A percentile compares a stretch with the other conserved stretches of the same genome.
These are phyloP conservation scores for Trypanosoma melophagium DNA, from an alignment of 208 protist genomes.

Conservation along the genomic window DNA sequence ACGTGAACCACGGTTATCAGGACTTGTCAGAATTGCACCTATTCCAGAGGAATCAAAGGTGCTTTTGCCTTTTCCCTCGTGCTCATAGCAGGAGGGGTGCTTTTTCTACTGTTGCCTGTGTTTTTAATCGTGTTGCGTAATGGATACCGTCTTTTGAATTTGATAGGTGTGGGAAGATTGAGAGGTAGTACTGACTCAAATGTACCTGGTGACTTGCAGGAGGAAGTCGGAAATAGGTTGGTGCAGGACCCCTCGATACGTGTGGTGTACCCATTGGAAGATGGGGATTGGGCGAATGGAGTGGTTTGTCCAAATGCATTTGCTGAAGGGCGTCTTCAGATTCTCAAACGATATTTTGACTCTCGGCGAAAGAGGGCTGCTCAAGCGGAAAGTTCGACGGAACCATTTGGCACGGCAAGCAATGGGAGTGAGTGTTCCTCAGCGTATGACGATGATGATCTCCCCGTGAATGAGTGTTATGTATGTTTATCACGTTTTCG, in stretches of 20 bases:
- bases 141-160: too few species aligned
- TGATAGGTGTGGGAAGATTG: too few species aligned
- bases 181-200: neutral
- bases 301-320: neutral
- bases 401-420: neutral
- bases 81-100: neutral
- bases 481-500: conserved; percentile 20
- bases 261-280: conserved; percentile 8
- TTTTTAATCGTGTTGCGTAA: too few species aligned
- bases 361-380: neutral
- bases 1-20: neutral
- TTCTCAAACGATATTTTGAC: conserved; percentile 12
- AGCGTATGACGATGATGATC: conserved; percentile 10
- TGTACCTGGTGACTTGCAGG: neutral
- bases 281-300: neutral
- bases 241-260: neutral
- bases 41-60: neutral
- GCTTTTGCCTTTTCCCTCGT: neutral
- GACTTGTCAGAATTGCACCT: conserved; percentile 15
- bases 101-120: neutral
- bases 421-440: neutral
- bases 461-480: conserved; percentile 21
- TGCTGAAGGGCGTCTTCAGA: conserved; percentile 9
- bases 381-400: neutral
- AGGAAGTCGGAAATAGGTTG: neutral